A percentile compares a stretch with the other conserved stretches of the same genome.
These are phyloP conservation scores for Monilinia aucupariae DNA, from an alignment of 2,329 filamentous ascomycete genomes.

Conservation along the genomic window DNA sequence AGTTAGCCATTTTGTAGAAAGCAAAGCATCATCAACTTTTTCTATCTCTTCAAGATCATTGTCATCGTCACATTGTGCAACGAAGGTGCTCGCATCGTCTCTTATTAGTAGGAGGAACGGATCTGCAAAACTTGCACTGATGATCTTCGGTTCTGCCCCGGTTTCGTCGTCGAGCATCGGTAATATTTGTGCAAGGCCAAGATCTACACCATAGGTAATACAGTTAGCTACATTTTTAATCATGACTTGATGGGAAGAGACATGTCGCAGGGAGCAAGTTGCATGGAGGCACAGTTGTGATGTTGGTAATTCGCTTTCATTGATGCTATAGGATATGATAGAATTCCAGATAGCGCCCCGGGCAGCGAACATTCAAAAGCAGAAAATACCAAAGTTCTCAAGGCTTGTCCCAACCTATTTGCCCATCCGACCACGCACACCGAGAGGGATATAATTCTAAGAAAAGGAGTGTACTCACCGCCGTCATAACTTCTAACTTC, in stretches of 20 bases:
- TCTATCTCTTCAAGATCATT: conserved; percentile 82
- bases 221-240: conserved; percentile 20
- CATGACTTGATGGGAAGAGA: conserved; percentile 14
- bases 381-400: conserved; percentile 13
- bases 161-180: conserved; percentile 90
- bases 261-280: conserved; percentile 25
- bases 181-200: conserved; percentile 84
- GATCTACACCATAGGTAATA: conserved; percentile 47
- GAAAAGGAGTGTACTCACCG: conserved; percentile 50
- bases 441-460: conserved; percentile 19
- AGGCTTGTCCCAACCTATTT: conserved; percentile 1
- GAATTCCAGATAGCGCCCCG: conserved; percentile 34
- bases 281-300: conserved; percentile 29
- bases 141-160: conserved; percentile 70
- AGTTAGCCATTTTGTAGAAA: conserved; percentile 68
- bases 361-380: conserved; percentile 25
- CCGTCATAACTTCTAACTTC: conserved; percentile 89
- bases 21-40: conserved; percentile 51
- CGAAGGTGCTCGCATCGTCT: conserved; percentile 73
- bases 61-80: conserved; percentile 73
- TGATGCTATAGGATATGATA: conserved; percentile 38
- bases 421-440: conserved; percentile 1
- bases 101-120: conserved; percentile 78
- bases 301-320: conserved; percentile 36
- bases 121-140: conserved; percentile 78